Percentiles rank a stretch among this genome's conserved stretches.
Evolutionary conservation across 228 moss, liverwort and hornwort species (phyloP).

Genomic region (Sphagnum fallax): DNA sequence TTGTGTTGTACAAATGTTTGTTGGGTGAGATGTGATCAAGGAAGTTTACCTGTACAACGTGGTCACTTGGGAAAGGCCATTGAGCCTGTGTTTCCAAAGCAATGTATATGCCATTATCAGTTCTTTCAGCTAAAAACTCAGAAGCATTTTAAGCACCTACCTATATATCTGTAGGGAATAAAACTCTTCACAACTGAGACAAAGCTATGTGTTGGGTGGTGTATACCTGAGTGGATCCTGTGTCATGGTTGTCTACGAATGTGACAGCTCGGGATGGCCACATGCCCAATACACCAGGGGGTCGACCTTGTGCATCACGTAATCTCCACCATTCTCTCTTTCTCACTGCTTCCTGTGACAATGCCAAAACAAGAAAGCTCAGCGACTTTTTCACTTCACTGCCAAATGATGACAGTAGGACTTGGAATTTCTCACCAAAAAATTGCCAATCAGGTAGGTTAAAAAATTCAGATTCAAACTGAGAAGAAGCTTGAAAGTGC

Average conservation of each 20-base stretch:
- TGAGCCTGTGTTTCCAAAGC: not conserved
- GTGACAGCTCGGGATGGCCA: slow-evolving; percentile 89
- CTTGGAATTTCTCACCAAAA: no score
- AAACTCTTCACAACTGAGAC: not conserved
- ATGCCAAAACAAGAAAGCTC: not conserved
- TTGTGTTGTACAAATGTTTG: not conserved
- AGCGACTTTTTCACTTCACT: not conserved
- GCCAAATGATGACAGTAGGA: not conserved
- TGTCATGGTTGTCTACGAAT: slow-evolving; percentile 95
- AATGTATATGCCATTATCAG: not conserved
- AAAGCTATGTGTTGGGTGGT: not conserved
- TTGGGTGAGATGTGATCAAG: not conserved
- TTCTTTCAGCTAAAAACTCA: not conserved
- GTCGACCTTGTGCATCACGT: slow-evolving; percentile 64
- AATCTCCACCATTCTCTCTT: slow-evolving; percentile 94
- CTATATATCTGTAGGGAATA: not conserved
- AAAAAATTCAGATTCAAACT: no score
- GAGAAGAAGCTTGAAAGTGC: no score
- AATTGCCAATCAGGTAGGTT: no score
- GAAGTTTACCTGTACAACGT: slow-evolving; percentile 58
- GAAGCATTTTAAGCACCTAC: no score
- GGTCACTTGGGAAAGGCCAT: slow-evolving; percentile 88
- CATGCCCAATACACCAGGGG: slow-evolving; percentile 85
- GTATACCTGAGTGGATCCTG: slow-evolving; percentile 87
- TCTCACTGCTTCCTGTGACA: slow-evolving; percentile 68